Evolutionary conservation across 2,329 filamentous ascomycete species (phyloP).

Genomic region (Aureobasidium sp.): DNA sequence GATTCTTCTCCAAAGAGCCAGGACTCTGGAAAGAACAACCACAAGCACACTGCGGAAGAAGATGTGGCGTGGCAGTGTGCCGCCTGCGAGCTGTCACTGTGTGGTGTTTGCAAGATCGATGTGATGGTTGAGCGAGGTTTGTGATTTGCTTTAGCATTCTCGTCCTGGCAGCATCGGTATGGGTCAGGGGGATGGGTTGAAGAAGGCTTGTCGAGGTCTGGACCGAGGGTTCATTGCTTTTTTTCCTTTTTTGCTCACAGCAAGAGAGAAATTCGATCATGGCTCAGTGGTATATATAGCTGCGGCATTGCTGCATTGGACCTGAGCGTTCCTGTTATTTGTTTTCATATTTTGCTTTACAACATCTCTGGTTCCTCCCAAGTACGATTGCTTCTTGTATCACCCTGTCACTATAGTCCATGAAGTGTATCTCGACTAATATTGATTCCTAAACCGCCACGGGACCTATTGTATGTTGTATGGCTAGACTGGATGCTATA

Average conservation of each 20-base stretch:
- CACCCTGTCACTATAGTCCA: neutral
- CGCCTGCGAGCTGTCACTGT: slow-evolving; percentile 15
- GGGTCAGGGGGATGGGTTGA: neutral
- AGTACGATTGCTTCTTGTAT: neutral
- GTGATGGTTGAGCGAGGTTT: neutral
- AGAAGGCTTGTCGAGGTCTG: neutral
- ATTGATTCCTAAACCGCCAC: neutral
- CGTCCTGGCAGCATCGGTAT: neutral
- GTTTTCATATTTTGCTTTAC: neutral
- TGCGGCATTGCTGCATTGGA: neutral
- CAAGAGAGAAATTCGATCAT: neutral
- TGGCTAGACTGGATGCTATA: too few relatives aligned
- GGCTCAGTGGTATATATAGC: neutral
- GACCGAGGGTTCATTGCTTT: neutral
- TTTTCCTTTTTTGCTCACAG: neutral
- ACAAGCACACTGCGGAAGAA: neutral
- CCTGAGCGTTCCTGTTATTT: neutral
- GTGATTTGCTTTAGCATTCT: neutral
- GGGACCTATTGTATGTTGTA: too few relatives aligned
- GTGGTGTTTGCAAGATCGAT: slow-evolving; percentile 12
- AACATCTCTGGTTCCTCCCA: neutral
- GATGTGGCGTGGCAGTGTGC: slow-evolving; percentile 14
- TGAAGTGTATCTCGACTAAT: neutral
- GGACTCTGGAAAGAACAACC: neutral
- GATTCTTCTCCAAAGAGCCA: too few relatives aligned